phyloP scores from a whole-genome alignment of 495 filamentous ascomycete species.

The Neurospora hispaniola region DNA sequence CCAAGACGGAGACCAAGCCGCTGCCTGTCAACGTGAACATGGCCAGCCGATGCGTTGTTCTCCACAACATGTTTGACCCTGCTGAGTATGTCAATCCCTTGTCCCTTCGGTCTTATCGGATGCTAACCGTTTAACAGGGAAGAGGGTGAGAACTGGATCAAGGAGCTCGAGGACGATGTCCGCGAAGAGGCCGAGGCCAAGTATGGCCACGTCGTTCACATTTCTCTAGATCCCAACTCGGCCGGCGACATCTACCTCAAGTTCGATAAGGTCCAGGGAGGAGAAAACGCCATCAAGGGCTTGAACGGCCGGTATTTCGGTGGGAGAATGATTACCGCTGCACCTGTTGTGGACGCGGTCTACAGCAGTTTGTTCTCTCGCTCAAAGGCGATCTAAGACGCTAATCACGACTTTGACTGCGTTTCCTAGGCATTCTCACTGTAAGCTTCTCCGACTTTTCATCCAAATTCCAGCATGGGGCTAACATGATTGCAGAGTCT shows the following conservation, averaged over 20 bases:
- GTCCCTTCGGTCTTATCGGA: background rate
- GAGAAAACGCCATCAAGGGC: constrained; percentile 94
- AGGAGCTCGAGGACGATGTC: constrained; percentile 91
- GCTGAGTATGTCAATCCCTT: constrained; percentile 56
- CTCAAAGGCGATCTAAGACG: constrained; percentile 57
- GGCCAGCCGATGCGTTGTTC: constrained; percentile 86
- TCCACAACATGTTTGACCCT: constrained; percentile 93
- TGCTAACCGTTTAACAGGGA: constrained; percentile 55
- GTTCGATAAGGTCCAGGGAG: constrained; percentile 88
- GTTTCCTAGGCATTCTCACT: constrained; percentile 28
- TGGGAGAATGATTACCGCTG: constrained; percentile 77
- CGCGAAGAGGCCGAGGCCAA: constrained; percentile 85
- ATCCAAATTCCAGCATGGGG: too few relatives aligned
- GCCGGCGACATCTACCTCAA: constrained; percentile 97
- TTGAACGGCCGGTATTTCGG: constrained; percentile 95
- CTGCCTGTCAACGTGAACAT: constrained; percentile 79
- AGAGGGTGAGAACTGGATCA: constrained; percentile 79
- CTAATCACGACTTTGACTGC: constrained; percentile 38
- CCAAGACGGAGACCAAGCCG: constrained; percentile 72
- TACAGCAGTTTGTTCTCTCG: constrained; percentile 95
- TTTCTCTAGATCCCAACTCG: constrained; percentile 85
- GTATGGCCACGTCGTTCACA: constrained; percentile 98
- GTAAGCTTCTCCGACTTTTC: constrained; percentile 11
- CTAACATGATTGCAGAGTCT: background rate
- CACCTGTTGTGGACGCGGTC: constrained; percentile 93